A percentile compares a stretch with the other conserved stretches of the same genome.
Conservation (phyloP, 1,284 basidiomycete genomes). For the Dichomitus squalens region DNA sequence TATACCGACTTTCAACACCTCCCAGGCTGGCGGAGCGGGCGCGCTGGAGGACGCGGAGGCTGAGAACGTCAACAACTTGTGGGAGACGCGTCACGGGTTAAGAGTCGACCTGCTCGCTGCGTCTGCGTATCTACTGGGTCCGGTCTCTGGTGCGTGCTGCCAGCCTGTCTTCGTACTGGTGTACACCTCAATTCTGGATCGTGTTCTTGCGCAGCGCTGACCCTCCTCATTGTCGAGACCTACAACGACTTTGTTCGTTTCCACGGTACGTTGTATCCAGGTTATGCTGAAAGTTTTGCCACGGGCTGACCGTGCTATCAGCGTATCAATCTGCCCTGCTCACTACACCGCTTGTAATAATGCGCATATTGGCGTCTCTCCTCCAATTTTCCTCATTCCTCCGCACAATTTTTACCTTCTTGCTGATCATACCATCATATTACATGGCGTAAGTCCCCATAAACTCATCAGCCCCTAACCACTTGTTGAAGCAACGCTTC, state of each 20-base stretch:
- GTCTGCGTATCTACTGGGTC: conserved; percentile 71
- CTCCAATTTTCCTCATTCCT: conserved; percentile 53
- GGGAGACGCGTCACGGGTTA: conserved; percentile 73
- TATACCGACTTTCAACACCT: conserved; percentile 57
- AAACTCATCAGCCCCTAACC: not conserved
- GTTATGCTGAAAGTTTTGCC: no score
- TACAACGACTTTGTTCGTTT: conserved; percentile 82
- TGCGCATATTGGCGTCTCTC: conserved; percentile 61
- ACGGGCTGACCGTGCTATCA: conserved; percentile 29
- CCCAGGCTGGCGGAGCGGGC: conserved; percentile 42
- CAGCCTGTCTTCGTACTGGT: no score
- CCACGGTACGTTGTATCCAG: conserved; percentile 54
- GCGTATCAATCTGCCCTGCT: conserved; percentile 82
- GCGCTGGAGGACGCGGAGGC: conserved; percentile 48
- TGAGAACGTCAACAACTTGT: conserved; percentile 58
- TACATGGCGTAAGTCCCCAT: conserved; percentile 59
- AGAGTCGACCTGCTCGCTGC: conserved; percentile 74
- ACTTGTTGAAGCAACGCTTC: conserved; percentile 3
- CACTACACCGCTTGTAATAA: conserved; percentile 62
- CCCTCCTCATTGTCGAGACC: conserved; percentile 75
- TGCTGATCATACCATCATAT: conserved; percentile 42
- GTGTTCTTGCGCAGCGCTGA: conserved; percentile 49
- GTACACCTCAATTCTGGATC: not conserved
- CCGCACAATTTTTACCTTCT: conserved; percentile 46
- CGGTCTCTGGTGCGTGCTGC: conserved; percentile 65